Evolutionary conservation across 108 stramenopile species (phyloP).

Genomic region (Skeletonema grethae): DNA sequence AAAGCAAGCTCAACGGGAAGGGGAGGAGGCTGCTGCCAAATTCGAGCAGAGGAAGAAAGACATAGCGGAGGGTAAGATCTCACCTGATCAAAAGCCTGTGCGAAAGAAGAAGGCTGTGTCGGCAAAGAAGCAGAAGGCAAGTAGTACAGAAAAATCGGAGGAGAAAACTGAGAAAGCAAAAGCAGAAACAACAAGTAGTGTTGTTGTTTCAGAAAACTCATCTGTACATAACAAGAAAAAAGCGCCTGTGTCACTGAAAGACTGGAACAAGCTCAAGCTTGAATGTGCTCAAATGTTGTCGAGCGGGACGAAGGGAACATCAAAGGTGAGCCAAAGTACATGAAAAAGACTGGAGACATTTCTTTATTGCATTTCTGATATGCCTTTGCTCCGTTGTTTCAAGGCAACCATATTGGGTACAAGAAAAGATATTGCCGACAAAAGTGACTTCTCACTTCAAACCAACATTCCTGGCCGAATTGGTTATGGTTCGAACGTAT

Average conservation of each 20-base stretch:
- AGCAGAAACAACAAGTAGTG: background rate
- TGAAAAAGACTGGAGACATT: slow-evolving; percentile 24
- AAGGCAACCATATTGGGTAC: slow-evolving; percentile 57
- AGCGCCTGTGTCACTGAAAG: slow-evolving; percentile 16
- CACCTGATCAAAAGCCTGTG: slow-evolving; percentile 55
- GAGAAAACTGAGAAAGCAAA: slow-evolving; percentile 27
- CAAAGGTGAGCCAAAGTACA: slow-evolving; percentile 20
- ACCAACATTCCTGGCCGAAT: slow-evolving; percentile 28
- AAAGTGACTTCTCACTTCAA: slow-evolving; percentile 52
- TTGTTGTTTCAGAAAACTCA: slow-evolving; percentile 10
- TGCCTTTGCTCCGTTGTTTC: slow-evolving; percentile 21
- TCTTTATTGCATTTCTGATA: slow-evolving; percentile 17
- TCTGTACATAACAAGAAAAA: slow-evolving; percentile 30
- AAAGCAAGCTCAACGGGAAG: slow-evolving; percentile 80
- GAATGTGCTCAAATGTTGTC: slow-evolving; percentile 45
- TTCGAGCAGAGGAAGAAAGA: slow-evolving; percentile 81
- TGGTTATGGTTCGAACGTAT: slow-evolving; percentile 19
- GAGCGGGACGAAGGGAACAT: slow-evolving; percentile 51
- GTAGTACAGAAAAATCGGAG: background rate
- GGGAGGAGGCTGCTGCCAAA: slow-evolving; percentile 87
- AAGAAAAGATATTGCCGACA: slow-evolving; percentile 46
- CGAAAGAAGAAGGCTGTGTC: slow-evolving; percentile 60
- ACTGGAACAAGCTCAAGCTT: slow-evolving; percentile 49
- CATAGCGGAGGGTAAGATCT: slow-evolving; percentile 71
- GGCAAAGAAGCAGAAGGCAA: slow-evolving; percentile 30